Percentiles rank a stretch among this genome's conserved stretches.
Evolutionary conservation across 1,139 yeast species (phyloP).

Genomic region (Protomyces inouyei): DNA sequence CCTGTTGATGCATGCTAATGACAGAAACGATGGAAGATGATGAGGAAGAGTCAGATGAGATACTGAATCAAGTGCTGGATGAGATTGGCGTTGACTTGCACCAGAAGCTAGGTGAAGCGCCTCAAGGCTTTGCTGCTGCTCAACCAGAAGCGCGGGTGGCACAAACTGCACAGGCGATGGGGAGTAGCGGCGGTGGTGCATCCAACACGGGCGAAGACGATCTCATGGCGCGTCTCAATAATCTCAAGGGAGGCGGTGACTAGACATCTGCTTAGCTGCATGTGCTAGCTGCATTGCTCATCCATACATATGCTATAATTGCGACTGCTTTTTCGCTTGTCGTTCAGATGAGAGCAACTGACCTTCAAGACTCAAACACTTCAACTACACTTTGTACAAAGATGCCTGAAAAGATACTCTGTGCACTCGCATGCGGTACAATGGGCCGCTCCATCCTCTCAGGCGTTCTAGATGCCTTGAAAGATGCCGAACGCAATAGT

Average conservation of each 20-base stretch:
- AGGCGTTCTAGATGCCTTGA: conserved; percentile 58
- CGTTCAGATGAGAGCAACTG: background rate
- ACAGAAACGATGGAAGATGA: conserved; percentile 40
- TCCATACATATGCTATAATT: background rate
- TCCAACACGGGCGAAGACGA: conserved; percentile 21
- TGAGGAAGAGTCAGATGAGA: conserved; percentile 81
- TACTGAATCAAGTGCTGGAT: conserved; percentile 84
- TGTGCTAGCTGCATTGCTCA: too few species aligned
- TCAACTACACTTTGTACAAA: background rate
- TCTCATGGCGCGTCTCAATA: conserved; percentile 22
- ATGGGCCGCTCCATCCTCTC: conserved; percentile 95
- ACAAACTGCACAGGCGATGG: conserved; percentile 19
- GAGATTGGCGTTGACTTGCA: conserved; percentile 91
- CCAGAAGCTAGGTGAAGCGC: conserved; percentile 39
- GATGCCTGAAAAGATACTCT: conserved; percentile 46
- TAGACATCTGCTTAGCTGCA: background rate
- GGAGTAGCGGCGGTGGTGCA: conserved; percentile 2
- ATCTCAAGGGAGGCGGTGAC: conserved; percentile 14
- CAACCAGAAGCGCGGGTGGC: conserved; percentile 17
- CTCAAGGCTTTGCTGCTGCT: conserved; percentile 21
- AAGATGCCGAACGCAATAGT: conserved; percentile 34
- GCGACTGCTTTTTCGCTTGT: background rate
- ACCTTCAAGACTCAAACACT: background rate
- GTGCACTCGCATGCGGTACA: conserved; percentile 88
- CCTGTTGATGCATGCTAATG: conserved; percentile 60